Percentiles rank a stretch among this genome's conserved stretches.
Evolutionary conservation across 805 yeast species (phyloP).

Genomic region (Metschnikowia lochheadii): DNA sequence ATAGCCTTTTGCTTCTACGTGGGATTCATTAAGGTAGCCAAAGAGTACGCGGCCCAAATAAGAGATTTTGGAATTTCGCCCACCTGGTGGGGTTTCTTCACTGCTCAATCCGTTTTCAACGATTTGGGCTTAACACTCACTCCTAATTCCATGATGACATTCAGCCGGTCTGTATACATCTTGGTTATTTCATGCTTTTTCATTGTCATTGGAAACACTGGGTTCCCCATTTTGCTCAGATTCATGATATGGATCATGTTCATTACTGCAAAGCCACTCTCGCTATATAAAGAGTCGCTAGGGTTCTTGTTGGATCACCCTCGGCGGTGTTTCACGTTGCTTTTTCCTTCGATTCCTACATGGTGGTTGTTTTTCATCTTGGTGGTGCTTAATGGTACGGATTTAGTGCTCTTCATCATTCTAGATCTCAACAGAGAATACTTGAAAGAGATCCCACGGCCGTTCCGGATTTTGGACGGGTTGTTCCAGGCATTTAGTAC

Average conservation of each 20-base stretch:
- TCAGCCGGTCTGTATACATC: slow-evolving; percentile 59
- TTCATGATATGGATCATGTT: slow-evolving; percentile 77
- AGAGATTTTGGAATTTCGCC: slow-evolving; percentile 61
- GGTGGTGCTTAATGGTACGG: slow-evolving; percentile 67
- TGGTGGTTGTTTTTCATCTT: slow-evolving; percentile 88
- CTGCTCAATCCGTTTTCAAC: slow-evolving; percentile 73
- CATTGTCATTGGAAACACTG: slow-evolving; percentile 90
- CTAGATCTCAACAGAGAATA: slow-evolving; percentile 57
- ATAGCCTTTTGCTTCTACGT: slow-evolving; percentile 49
- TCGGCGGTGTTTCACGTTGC: slow-evolving; percentile 88
- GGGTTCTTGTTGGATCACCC: slow-evolving; percentile 93
- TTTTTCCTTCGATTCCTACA: slow-evolving; percentile 90
- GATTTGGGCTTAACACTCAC: slow-evolving; percentile 83
- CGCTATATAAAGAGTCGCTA: slow-evolving; percentile 66
- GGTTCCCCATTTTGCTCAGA: slow-evolving; percentile 81
- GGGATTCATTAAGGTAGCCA: slow-evolving; percentile 48
- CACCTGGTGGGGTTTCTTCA: slow-evolving; percentile 92
- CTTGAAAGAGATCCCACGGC: slow-evolving; percentile 53
- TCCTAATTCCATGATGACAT: slow-evolving; percentile 73
- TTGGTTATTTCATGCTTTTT: slow-evolving; percentile 63
- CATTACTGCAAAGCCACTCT: slow-evolving; percentile 61
- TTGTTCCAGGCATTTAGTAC: slow-evolving; percentile 88
- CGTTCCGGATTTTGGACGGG: slow-evolving; percentile 75
- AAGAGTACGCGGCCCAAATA: slow-evolving; percentile 42
- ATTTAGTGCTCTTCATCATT: slow-evolving; percentile 73